phyloP scores from a whole-genome alignment of 805 yeast species.

The Pichia rugopelliculosa region DNA sequence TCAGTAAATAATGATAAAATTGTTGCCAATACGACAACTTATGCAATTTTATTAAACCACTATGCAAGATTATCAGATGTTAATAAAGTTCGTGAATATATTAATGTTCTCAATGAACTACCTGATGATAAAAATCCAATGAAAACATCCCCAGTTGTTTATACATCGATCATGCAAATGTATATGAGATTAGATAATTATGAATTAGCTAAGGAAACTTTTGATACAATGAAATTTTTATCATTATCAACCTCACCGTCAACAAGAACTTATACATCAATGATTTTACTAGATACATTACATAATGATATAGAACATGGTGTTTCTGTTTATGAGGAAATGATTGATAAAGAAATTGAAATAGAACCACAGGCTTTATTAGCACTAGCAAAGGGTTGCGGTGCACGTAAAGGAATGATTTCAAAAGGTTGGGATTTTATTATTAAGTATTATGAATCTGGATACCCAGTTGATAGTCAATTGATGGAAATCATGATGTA shows the following conservation, averaged over 20 bases:
- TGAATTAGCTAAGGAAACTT: constrained; percentile 60
- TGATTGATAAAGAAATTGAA: constrained; percentile 31
- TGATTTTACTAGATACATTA: constrained; percentile 59
- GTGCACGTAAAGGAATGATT: constrained; percentile 40
- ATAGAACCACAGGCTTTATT: constrained; percentile 42
- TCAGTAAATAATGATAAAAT: constrained; percentile 11
- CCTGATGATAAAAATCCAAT: constrained; percentile 13
- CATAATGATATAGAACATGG: constrained; percentile 65
- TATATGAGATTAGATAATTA: constrained; percentile 46
- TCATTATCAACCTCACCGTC: constrained; percentile 63
- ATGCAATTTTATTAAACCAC: constrained; percentile 37
- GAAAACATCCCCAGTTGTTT: constrained; percentile 29
- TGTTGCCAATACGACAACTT: constrained; percentile 33
- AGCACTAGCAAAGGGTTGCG: constrained; percentile 62
- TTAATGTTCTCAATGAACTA: constrained; percentile 24
- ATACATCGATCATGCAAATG: constrained; percentile 53
- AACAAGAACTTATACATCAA: constrained; percentile 56
- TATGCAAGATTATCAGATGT: constrained; percentile 35
- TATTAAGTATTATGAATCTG: constrained; percentile 47
- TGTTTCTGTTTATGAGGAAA: constrained; percentile 66
- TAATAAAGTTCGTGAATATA: constrained; percentile 32
- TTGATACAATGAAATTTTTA: constrained; percentile 80
- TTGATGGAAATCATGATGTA: constrained; percentile 65
- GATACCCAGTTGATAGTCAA: constrained; percentile 29
- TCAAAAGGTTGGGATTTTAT: constrained; percentile 73